A percentile compares a stretch with the other conserved stretches of the same genome.
phyloP scores from a whole-genome alignment of 495 filamentous ascomycete species.

The Xylaria cubensis region DNA sequence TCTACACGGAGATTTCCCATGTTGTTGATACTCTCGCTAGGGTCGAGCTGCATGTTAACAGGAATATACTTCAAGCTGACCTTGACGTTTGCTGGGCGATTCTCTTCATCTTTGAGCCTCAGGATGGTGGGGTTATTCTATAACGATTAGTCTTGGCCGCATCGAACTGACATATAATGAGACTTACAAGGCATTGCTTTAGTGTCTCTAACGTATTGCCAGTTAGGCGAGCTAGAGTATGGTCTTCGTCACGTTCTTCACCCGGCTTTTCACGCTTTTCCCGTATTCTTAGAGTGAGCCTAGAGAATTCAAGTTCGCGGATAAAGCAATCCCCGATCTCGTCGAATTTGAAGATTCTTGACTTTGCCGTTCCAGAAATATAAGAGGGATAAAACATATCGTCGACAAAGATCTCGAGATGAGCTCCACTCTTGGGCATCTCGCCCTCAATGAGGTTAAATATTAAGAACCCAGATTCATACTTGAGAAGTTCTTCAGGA shows the following conservation, averaged over 20 bases:
- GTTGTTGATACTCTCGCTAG: conserved; percentile 97
- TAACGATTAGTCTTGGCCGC: conserved; percentile 26
- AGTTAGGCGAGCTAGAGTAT: conserved; percentile 79
- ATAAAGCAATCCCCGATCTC: conserved; percentile 97
- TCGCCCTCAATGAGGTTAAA: conserved; percentile 93
- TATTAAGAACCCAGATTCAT: conserved; percentile 91
- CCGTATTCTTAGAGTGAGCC: conserved; percentile 84
- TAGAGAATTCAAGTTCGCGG: conserved; percentile 93
- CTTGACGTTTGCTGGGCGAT: conserved; percentile 79
- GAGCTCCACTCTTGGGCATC: conserved; percentile 74
- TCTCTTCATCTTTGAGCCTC: conserved; percentile 74
- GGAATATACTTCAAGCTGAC: conserved; percentile 95
- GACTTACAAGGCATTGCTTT: conserved; percentile 79
- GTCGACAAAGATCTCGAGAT: conserved; percentile 90
- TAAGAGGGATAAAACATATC: conserved; percentile 94
- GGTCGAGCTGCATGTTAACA: conserved; percentile 90
- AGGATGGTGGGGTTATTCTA: conserved; percentile 89
- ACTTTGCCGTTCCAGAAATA: conserved; percentile 73
- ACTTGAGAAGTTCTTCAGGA: conserved; percentile 77
- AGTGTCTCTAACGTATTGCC: conserved; percentile 87
- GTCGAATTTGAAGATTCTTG: conserved; percentile 71
- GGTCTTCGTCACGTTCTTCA: conserved; percentile 69
- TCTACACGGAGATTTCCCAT: conserved; percentile 92
- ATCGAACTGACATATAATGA: background rate
- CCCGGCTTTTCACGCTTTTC: conserved; percentile 76